A percentile compares a stretch with the other conserved stretches of the same genome.
These are phyloP conservation scores for Stachybotrys chartarum DNA, from an alignment of 2,329 filamentous ascomycete genomes.

Conservation along the genomic window DNA sequence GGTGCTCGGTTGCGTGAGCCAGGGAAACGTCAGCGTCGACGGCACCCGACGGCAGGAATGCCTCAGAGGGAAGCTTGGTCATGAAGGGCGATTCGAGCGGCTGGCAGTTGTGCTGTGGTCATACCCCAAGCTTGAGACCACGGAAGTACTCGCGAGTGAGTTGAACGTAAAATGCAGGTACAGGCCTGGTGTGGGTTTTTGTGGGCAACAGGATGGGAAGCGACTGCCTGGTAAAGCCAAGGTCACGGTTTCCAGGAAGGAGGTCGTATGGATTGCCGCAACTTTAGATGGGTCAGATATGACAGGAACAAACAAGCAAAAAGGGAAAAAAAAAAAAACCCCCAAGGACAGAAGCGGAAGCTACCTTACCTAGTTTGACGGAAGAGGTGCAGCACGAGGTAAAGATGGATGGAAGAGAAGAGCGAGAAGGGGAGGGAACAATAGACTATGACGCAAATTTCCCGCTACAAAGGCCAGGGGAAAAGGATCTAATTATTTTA, in stretches of 20 bases:
- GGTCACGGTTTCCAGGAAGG: background rate
- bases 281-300: background rate
- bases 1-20: background rate
- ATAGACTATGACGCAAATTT: background rate
- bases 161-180: background rate
- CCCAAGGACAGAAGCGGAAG: background rate
- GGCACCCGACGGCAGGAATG: slow-evolving; percentile 18
- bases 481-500: background rate
- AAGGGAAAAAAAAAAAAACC: background rate
- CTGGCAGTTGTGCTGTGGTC: background rate
- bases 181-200: background rate
- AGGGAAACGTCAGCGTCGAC: slow-evolving; percentile 11
- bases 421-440: background rate
- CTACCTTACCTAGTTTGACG: background rate
- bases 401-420: background rate
- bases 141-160: background rate
- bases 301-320: background rate
- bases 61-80: slow-evolving; percentile 15
- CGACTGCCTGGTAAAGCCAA: background rate
- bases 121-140: background rate
- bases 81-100: slow-evolving; percentile 10
- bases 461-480: background rate
- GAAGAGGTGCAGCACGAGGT: background rate
- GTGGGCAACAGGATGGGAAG: background rate
- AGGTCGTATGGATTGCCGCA: background rate